Percentiles rank a stretch among this genome's conserved stretches.
These are phyloP conservation scores for Aspergillus homomorphus DNA, from an alignment of 495 filamentous ascomycete genomes.

Conservation along the genomic window DNA sequence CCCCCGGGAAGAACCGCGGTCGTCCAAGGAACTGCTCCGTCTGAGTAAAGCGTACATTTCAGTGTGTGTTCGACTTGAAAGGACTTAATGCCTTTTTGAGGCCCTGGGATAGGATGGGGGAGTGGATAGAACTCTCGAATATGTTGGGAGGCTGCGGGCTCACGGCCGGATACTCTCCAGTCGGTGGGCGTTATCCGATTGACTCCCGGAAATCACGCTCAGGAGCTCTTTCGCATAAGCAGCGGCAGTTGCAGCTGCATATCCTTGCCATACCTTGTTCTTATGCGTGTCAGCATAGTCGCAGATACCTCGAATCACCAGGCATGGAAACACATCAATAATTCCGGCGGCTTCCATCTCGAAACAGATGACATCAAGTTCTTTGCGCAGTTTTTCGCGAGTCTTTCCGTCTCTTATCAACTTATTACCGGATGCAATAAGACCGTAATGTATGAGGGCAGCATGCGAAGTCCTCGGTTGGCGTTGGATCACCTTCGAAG, in stretches of 20 bases:
- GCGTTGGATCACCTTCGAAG: slow-evolving; percentile 7
- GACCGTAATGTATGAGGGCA: slow-evolving; percentile 22
- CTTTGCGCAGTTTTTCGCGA: slow-evolving; percentile 11
- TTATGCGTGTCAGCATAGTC: slow-evolving; percentile 15
- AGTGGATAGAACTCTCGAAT: too few species aligned
- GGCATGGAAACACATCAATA: slow-evolving; percentile 3
- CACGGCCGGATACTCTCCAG: too few species aligned
- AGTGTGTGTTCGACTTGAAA: too few species aligned
- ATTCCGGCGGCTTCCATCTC: slow-evolving; percentile 12
- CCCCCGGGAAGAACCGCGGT: too few species aligned
- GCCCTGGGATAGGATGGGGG: too few species aligned
- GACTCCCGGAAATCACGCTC: too few species aligned
- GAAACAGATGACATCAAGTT: slow-evolving; percentile 25
- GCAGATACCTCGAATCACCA: slow-evolving; percentile 13
- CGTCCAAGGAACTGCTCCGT: too few species aligned
- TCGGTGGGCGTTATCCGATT: too few species aligned
- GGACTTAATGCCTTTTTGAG: too few species aligned
- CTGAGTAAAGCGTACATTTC: too few species aligned
- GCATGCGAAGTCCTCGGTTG: slow-evolving; percentile 8
- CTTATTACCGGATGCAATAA: slow-evolving; percentile 19
- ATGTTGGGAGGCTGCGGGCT: too few species aligned
- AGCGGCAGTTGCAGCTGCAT: slow-evolving; percentile 2
- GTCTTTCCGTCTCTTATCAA: slow-evolving; percentile 14
- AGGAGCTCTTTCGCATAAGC: slow-evolving; percentile 5
- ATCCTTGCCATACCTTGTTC: slow-evolving; percentile 4